These are phyloP conservation scores for Penicillium sp. DNA, from an alignment of 2,329 filamentous ascomycete genomes.

Conservation along the genomic window DNA sequence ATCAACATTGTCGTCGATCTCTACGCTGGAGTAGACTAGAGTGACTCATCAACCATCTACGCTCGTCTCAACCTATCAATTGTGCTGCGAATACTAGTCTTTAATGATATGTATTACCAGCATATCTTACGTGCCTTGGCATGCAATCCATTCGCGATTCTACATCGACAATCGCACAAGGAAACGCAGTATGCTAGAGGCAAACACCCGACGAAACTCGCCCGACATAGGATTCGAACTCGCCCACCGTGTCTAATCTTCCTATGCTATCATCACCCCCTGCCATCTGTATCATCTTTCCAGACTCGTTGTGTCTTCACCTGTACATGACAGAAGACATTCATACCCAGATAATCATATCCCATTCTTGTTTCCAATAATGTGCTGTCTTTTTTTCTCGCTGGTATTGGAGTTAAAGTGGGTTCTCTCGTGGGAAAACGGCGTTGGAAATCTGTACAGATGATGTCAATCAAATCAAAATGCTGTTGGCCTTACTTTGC, in stretches of 20 bases:
- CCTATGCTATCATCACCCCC: neutral
- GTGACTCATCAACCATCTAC: neutral
- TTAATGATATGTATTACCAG: neutral
- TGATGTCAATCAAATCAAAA: neutral
- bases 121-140: neutral
- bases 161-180: neutral
- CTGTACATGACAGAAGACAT: slow-evolving; percentile 15
- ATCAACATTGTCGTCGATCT: slow-evolving; percentile 96
- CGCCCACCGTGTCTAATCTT: neutral
- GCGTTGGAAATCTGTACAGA: slow-evolving; percentile 5
- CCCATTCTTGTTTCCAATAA: slow-evolving; percentile 10
- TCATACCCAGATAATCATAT: slow-evolving; percentile 7
- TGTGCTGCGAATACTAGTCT: neutral
- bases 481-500: neutral
- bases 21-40: slow-evolving; percentile 66
- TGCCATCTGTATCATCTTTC: slow-evolving; percentile 1
- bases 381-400: neutral
- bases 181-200: neutral
- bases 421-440: neutral
- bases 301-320: neutral
- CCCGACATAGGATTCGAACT: neutral
- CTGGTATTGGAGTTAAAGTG: slow-evolving; percentile 18
- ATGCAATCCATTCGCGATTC: neutral
- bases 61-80: neutral
- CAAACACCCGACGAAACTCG: neutral